Evolutionary conservation across 2,329 filamentous ascomycete genomes (phyloP), one percentile per base, ranked within the genome.

Genomic region (Talaromyces sp.): DNA sequence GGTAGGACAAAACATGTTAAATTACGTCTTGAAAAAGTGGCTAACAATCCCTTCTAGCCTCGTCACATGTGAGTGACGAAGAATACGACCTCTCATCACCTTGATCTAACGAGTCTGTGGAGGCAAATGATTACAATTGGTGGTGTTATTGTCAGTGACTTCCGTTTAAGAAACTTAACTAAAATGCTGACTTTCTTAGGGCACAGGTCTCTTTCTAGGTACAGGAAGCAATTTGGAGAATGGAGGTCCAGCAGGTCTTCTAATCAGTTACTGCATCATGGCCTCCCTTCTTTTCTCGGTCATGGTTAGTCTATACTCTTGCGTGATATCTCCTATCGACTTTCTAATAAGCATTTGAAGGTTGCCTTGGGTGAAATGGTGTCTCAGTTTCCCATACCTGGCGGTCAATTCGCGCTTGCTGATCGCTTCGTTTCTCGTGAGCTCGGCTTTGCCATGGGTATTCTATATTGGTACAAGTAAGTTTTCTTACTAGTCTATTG

Each of bases 121-220:
- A 69, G 67, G 17, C 68, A 69, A 63, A 69, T 69, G 68, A 68
- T 69, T 38, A 64, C 68, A n/a, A 65, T 69, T 27, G 68, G 68
- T 49, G 68, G 67, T 29, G 68, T 69, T 0, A 66, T 68, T 40
- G 67, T 68, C 13, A 51, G 67, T 65, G 8, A 7, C 19, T 29
- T 40, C 5, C n/a, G 3, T 36, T 34, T 19, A 1, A 5, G 2
- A 3, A 8, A 17, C 4, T 10, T 17, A 17, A 4, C 45, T 5
- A 7, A 45, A 36, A 7, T 6, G 11, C 58, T 61, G n/a, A 61
- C 13, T 22, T 36, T n/a, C 1, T 27, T 27, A 64, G 62, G 81
- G 82, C 49, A 85, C 84, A 4, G 84, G 84, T 67, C 75, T 86
- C 0, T 86, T 87, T 72, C 76, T 86, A 17, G 82, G 82, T 58